phyloP scores from a whole-genome alignment of 140 eudicot genomes.

The Cichorium intybus region DNA sequence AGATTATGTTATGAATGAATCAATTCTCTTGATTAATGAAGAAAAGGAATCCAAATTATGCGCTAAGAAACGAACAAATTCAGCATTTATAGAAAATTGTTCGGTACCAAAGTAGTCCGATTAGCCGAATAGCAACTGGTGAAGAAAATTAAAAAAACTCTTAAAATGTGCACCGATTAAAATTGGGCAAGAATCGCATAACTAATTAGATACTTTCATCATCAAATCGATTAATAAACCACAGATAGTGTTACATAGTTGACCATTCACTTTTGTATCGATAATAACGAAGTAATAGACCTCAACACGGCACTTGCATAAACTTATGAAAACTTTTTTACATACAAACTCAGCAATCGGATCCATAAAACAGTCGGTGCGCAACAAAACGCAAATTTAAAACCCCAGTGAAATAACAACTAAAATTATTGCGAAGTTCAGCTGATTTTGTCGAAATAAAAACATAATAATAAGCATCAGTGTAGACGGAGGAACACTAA shows the following conservation, averaged over 20 bases:
- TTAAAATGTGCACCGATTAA: not conserved
- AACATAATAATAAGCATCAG: constrained; percentile 7
- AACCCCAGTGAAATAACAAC: constrained; percentile 9
- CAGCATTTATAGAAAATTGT: constrained; percentile 1
- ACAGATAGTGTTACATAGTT: not conserved
- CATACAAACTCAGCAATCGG: constrained; percentile 15
- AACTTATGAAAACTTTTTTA: not conserved
- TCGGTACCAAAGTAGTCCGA: not conserved
- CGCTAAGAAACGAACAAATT: constrained; percentile 16
- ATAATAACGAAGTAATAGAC: not conserved
- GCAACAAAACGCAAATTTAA: constrained; percentile 8
- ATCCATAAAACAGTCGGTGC: constrained; percentile 14
- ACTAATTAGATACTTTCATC: not conserved
- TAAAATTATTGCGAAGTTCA: not conserved
- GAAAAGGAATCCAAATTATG: not conserved
- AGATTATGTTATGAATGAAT: not conserved
- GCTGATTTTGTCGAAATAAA: not conserved
- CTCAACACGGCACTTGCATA: constrained; percentile 6
- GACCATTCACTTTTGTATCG: not conserved
- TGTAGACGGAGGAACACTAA: constrained; percentile 22
- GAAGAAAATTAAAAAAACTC: not conserved
- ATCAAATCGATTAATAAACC: constrained; percentile 3
- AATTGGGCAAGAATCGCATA: constrained; percentile 1
- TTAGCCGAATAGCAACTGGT: constrained; percentile 7
- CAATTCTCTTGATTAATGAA: constrained; percentile 7